phyloP scores from a whole-genome alignment of 1,284 basidiomycete species.

The Pyrrhoderma noxium region DNA sequence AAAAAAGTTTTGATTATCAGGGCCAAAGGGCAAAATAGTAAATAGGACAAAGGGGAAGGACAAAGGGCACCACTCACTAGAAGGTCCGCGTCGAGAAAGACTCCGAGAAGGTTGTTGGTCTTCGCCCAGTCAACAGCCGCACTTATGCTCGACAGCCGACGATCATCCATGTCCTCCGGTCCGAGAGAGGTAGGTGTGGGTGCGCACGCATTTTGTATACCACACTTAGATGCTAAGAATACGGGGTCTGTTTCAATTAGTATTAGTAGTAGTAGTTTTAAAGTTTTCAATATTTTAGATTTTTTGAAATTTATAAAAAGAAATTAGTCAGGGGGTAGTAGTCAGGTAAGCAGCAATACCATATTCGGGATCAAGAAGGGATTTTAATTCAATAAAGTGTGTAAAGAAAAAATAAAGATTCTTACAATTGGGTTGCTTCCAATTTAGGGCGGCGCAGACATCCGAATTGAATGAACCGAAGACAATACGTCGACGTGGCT shows the following conservation, averaged over 20 bases:
- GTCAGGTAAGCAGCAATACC: neutral
- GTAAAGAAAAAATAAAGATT: slow-evolving; percentile 18
- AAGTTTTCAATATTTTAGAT: no score
- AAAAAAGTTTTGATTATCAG: neutral
- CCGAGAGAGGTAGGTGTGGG: slow-evolving; percentile 36
- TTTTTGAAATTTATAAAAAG: no score
- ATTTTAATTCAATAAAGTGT: neutral
- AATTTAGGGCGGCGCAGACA: slow-evolving; percentile 85
- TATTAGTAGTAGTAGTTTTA: no score
- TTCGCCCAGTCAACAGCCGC: slow-evolving; percentile 94
- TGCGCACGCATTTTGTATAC: slow-evolving; percentile 41
- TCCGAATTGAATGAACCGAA: slow-evolving; percentile 87
- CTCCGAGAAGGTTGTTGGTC: slow-evolving; percentile 87
- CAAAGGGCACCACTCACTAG: slow-evolving; percentile 48
- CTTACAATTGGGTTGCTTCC: slow-evolving; percentile 99
- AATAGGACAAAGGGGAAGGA: no score
- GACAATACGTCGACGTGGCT: slow-evolving; percentile 64
- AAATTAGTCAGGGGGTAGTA: slow-evolving; percentile 6
- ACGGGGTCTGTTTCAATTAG: slow-evolving; percentile 72
- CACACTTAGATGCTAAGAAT: slow-evolving; percentile 88
- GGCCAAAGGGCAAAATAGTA: no score
- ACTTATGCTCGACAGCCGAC: slow-evolving; percentile 66
- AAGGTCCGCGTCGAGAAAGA: slow-evolving; percentile 86
- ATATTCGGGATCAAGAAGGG: neutral
- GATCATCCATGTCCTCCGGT: slow-evolving; percentile 42